Conservation (phyloP, 257 asterid genomes). For the Solanum chiquidenum region DNA sequence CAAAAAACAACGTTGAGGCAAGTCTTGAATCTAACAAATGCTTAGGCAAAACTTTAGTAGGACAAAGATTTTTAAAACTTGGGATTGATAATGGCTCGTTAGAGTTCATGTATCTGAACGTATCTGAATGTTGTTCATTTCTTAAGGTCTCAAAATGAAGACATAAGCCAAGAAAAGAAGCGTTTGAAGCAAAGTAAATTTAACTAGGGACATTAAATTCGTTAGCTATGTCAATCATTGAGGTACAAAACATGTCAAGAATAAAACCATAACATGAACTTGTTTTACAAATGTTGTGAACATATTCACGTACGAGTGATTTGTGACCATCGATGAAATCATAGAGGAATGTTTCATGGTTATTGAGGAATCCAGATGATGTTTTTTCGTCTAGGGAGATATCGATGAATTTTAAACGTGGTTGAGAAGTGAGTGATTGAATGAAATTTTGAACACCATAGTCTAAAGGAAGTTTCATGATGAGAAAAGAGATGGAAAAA, state of each 20-base stretch:
- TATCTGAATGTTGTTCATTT: neutral
- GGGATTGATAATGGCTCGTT: constrained; percentile 1
- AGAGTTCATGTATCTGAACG: neutral
- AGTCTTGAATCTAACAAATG: neutral
- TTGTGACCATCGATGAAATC: neutral
- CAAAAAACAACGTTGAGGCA: neutral
- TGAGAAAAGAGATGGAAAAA: neutral
- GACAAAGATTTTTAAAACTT: constrained; percentile 13
- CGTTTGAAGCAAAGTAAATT: constrained; percentile 22
- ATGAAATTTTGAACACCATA: neutral
- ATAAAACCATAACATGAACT: constrained; percentile 14
- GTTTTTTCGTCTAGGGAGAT: neutral
- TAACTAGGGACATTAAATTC: constrained; percentile 28
- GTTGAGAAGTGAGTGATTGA: neutral
- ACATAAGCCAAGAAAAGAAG: constrained; percentile 13
- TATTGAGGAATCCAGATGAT: neutral
- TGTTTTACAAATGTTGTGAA: neutral
- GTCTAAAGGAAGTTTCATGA: neutral
- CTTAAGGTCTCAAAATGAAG: neutral
- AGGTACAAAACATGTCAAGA: constrained; percentile 30
- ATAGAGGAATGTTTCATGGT: neutral
- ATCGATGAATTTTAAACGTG: neutral
- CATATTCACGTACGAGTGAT: neutral
- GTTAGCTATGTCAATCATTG: constrained; percentile 25
- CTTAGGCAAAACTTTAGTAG: constrained; percentile 13